Evolutionary conservation across 441 rosid genomes (phyloP).

Genomic region (Rhodomyrtus psidioides): DNA sequence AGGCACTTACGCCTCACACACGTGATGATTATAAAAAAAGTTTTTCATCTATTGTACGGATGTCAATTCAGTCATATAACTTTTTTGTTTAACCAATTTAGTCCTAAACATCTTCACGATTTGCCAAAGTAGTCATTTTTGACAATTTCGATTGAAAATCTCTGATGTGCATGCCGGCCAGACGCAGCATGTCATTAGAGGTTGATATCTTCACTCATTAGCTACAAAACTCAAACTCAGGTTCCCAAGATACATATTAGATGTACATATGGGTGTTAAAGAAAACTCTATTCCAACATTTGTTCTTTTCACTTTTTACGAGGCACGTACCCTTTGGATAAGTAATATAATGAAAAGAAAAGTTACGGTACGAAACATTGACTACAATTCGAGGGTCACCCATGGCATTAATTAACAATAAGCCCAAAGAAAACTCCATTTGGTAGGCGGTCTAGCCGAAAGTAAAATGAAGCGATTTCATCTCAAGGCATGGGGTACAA

Average conservation of each 20-base stretch:
- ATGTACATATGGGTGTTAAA: background rate
- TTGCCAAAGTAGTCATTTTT: background rate
- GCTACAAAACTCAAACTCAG: too few relatives aligned
- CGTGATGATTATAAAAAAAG: background rate
- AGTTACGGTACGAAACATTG: background rate
- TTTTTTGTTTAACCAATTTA: too few relatives aligned
- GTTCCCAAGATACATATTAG: background rate
- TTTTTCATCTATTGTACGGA: too few relatives aligned
- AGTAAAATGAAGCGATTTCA: background rate
- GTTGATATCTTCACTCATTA: background rate
- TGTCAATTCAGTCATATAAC: too few relatives aligned
- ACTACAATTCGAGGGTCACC: background rate
- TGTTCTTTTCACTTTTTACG: background rate
- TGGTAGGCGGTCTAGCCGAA: background rate
- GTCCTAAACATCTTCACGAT: background rate
- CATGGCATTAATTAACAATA: background rate
- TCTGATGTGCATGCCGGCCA: rapidly evolving
- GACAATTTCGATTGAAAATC: rapidly evolving
- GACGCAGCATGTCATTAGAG: background rate
- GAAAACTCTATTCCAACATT: background rate
- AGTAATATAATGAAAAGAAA: background rate
- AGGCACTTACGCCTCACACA: background rate
- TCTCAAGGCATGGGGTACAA: background rate
- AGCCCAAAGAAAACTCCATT: background rate
- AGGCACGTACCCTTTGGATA: background rate